Evolutionary conservation across 106 monocot genomes (phyloP), one percentile per base, ranked within the genome.

Genomic region (Acanthochlamys bracteata): DNA sequence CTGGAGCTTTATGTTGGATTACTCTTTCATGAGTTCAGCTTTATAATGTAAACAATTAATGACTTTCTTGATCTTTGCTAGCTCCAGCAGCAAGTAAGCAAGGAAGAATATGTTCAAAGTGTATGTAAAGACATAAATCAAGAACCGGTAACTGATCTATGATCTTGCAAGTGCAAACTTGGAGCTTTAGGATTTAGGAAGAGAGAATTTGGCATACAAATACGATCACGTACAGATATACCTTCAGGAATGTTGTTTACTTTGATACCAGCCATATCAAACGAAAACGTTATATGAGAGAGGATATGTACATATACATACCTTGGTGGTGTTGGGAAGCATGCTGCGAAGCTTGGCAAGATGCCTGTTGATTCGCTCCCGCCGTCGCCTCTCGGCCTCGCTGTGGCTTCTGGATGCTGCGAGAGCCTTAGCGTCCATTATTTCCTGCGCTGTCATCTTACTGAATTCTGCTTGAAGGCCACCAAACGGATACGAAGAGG

Each of bases 331-430:
- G 72, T 83, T 98, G 1, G 96, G 96, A 10, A 98, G 84, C 63
- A 98, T 60, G 81, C 91, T 98, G 10, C 96, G 84, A 55, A 98
- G 33, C 75, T 57, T 91, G 1, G 91, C 83, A 24, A 88, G 81
- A 59, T 98, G 91, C 25, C 76, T 66, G 58, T 98, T 98, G 74
- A 98, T 98, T 13, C 96, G 77, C 78, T 91, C 91, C 14, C 96
- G 77, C 13, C 96, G 87, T 20, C 88, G 75, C 47, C 91, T 79
- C 74, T 98, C 96, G 11, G 96, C 91, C 78, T 98, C 96, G 64
- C 96, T 91, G 74, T 98, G 96, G 74, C 91, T 98, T 74, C 88
- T 91, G 13, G 96, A 98, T 0, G 96, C 96, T 4, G 96, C 96
- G 23, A 91, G 76, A 0, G 96, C 91, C 76, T 91, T 98, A 22